phyloP scores from a whole-genome alignment of 306 rosid genomes.

The Vigna mungo region DNA sequence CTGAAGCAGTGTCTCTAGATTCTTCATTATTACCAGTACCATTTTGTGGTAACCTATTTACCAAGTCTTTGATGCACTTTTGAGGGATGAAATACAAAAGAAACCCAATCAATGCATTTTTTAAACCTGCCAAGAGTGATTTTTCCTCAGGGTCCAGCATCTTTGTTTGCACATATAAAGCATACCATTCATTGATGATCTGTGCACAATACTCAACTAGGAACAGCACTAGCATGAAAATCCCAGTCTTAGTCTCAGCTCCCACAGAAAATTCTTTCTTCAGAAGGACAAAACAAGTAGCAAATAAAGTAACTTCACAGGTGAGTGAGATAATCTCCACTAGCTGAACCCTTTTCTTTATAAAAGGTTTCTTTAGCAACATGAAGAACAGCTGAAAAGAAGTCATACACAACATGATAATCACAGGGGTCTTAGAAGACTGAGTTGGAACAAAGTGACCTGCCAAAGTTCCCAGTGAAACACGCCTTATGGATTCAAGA shows the following conservation, averaged over 20 bases:
- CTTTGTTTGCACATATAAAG: slow-evolving; percentile 68
- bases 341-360: slow-evolving; percentile 87
- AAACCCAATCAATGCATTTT: slow-evolving; percentile 69
- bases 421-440: slow-evolving; percentile 56
- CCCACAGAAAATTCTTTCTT: slow-evolving; percentile 54
- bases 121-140: slow-evolving; percentile 65
- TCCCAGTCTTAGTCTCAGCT: slow-evolving; percentile 58
- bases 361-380: slow-evolving; percentile 91
- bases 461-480: slow-evolving; percentile 67
- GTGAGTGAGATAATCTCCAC: slow-evolving; percentile 76
- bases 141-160: slow-evolving; percentile 64
- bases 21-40: slow-evolving; percentile 42
- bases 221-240: slow-evolving; percentile 70
- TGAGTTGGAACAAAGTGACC: slow-evolving; percentile 59
- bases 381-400: slow-evolving; percentile 87
- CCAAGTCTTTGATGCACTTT: slow-evolving; percentile 59
- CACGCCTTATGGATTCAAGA: slow-evolving; percentile 71
- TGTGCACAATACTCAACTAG: slow-evolving; percentile 65
- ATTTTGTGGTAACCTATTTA: slow-evolving; percentile 57
- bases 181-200: slow-evolving; percentile 77
- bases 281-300: slow-evolving; percentile 53
- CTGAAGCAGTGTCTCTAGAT: slow-evolving; percentile 30
- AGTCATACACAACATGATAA: slow-evolving; percentile 60
- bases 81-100: slow-evolving; percentile 65
- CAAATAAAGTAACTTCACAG: slow-evolving; percentile 67